Conservation (phyloP, 306 rosid genomes). For the Hylodesmum podocarpum region DNA sequence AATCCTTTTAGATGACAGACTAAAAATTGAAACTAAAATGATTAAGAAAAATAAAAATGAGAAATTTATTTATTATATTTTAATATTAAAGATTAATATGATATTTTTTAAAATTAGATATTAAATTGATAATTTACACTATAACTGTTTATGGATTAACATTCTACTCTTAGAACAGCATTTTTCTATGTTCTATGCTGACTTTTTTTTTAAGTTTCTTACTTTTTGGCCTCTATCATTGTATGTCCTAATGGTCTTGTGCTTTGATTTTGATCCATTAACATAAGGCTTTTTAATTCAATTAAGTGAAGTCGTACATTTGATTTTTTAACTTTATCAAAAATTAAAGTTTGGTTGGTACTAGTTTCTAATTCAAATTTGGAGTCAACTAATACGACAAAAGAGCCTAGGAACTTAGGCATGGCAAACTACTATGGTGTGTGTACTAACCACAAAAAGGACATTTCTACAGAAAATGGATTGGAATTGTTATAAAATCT, state of each 20-base stretch:
- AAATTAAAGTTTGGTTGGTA: slow-evolving; percentile 23
- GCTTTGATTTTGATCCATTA: slow-evolving; percentile 9
- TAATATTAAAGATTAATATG: too few species aligned
- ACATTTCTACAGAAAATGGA: background rate
- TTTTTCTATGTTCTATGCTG: slow-evolving; percentile 1
- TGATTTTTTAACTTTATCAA: slow-evolving; percentile 33
- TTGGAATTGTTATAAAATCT: background rate
- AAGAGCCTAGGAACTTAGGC: slow-evolving; percentile 11
- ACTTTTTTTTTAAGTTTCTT: slow-evolving; percentile 4
- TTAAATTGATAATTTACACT: too few species aligned
- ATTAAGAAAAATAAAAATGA: too few species aligned
- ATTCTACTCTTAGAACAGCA: slow-evolving; percentile 30
- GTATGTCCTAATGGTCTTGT: slow-evolving; percentile 23
- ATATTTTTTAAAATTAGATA: too few species aligned
- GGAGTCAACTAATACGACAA: slow-evolving; percentile 40
- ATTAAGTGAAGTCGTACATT: slow-evolving; percentile 13
- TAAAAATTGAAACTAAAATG: too few species aligned
- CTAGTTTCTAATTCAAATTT: slow-evolving; percentile 30
- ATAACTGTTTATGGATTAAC: slow-evolving; percentile 12
- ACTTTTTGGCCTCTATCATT: slow-evolving; percentile 14
- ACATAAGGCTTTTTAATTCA: slow-evolving; percentile 25
- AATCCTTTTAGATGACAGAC: too few species aligned
- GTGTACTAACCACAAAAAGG: slow-evolving; percentile 15
- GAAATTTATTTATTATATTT: too few species aligned
- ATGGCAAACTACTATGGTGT: slow-evolving; percentile 5